These are phyloP conservation scores for Debaryomyces fabryi DNA, from an alignment of 1,139 yeast species.

Conservation along the genomic window DNA sequence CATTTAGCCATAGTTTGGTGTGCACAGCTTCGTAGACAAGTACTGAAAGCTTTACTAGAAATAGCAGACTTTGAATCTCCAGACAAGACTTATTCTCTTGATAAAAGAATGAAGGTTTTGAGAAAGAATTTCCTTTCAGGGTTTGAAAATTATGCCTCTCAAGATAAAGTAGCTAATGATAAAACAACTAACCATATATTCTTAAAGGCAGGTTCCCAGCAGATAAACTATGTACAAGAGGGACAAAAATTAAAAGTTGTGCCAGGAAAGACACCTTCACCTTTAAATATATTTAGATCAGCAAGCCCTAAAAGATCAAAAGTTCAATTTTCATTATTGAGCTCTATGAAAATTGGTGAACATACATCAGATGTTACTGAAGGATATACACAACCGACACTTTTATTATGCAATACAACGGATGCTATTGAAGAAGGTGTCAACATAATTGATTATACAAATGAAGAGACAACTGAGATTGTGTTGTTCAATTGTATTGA, in stretches of 20 bases:
- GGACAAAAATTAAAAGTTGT: conserved; percentile 20
- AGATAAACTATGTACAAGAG: conserved; percentile 24
- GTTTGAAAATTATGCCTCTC: conserved; percentile 45
- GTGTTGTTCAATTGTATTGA: conserved; percentile 46
- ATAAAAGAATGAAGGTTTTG: conserved; percentile 60
- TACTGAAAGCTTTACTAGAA: conserved; percentile 63
- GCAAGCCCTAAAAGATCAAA: conserved; percentile 2
- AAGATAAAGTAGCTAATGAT: conserved; percentile 24
- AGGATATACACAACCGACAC: conserved; percentile 11
- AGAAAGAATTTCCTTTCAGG: conserved; percentile 58
- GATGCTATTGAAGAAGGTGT: conserved; percentile 1
- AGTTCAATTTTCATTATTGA: conserved; percentile 20
- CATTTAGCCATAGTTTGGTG: conserved; percentile 99
- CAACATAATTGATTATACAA: conserved; percentile 24
- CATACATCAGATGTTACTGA: conserved; percentile 11
- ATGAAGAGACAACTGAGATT: conserved; percentile 21
- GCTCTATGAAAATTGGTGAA: conserved; percentile 14
- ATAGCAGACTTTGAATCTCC: conserved; percentile 53
- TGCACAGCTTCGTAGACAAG: conserved; percentile 70
- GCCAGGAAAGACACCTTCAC: conserved; percentile 8
- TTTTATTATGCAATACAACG: conserved; percentile 20
- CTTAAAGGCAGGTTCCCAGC: conserved; percentile 32
- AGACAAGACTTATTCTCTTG: conserved; percentile 50
- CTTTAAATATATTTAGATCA: conserved; percentile 15
- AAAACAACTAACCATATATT: conserved; percentile 14